Evolutionary conservation across 2,329 filamentous ascomycete genomes (phyloP), one percentile per base, ranked within the genome.

Genomic region (Neofusicoccum parvum): DNA sequence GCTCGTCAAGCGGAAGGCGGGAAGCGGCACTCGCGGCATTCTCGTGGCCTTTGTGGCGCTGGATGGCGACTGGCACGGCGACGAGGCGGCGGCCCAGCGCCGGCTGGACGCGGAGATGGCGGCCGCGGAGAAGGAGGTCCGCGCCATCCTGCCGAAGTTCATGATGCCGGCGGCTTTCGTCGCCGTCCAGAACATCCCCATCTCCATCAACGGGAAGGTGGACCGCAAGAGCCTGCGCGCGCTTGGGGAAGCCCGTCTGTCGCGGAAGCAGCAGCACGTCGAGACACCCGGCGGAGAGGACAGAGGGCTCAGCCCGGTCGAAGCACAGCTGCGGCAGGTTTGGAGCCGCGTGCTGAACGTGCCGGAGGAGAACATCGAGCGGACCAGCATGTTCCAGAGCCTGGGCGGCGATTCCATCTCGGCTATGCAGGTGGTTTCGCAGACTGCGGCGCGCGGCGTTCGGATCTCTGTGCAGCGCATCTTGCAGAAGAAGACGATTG

Each of bases 391-490:
- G 5, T 58, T 58, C 37, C 53, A 58, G 15, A 58, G 37, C 36
- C 53, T 58, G 11, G 53, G 53, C 17, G 53, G 53, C 0, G 53
- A 58, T 34, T 58, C 53, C 11, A 58, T 58, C 9, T 81, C 81
- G 46, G 81, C 82, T 0, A 83, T 84, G 79, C 81, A 81, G 54
- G 81, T 82, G 45, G 77, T 82, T 65, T 79, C 79, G 2, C 75
- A 80, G 41, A 83, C 80, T 67, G 81, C 81, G 54, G 82, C 81
- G 69, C 72, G 74, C 41, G 80, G 80, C 1, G 73, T 83, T 65
- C 76, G 78, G 12, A 71, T 83, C 27, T 81, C 77, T 11, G 81
- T 84, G 11, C 81, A 83, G 67, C 80, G 83, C 27, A 77, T 84
- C 3, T 72, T 84, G 37, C 80, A 78, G 15, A 80, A 79, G 71